Conservation (phyloP, 352 stramenopile genomes). For the Pythium scleroteichum region DNA sequence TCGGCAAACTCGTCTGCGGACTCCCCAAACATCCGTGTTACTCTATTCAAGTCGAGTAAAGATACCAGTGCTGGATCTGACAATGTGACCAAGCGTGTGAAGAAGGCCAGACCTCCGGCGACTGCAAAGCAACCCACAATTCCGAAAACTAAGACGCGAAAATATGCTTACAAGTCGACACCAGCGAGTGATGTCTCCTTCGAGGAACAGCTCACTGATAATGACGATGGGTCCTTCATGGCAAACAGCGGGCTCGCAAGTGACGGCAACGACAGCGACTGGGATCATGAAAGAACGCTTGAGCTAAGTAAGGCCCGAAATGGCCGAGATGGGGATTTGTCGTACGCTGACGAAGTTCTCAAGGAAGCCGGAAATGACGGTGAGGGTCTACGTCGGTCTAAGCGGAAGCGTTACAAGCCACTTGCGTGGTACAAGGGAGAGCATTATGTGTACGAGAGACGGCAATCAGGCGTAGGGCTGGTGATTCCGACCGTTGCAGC, state of each 20-base stretch:
- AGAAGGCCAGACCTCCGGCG: conserved; percentile 28
- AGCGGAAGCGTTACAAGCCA: conserved; percentile 78
- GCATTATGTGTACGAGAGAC: conserved; percentile 84
- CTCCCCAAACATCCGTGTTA: conserved; percentile 52
- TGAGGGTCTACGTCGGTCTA: conserved; percentile 68
- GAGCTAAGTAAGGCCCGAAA: conserved; percentile 20
- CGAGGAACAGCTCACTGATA: conserved; percentile 51
- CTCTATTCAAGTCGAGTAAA: conserved; percentile 48
- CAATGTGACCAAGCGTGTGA: conserved; percentile 29
- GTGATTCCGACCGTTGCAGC: conserved; percentile 79
- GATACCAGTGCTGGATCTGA: conserved; percentile 30
- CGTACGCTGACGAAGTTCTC: conserved; percentile 52
- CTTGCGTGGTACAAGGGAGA: conserved; percentile 90
- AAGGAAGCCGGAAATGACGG: conserved; percentile 39
- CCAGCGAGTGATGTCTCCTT: conserved; percentile 47
- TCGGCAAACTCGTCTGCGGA: conserved; percentile 8
- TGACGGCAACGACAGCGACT: conserved; percentile 58
- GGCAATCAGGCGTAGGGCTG: conserved; percentile 74
- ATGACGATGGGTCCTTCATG: conserved; percentile 65
- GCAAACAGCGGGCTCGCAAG: conserved; percentile 42
- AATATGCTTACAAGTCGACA: conserved; percentile 53
- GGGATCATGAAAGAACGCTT: conserved; percentile 30
- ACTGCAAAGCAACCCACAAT: conserved; percentile 29
- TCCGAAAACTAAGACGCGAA: conserved; percentile 37
- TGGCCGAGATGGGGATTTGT: conserved; percentile 30